phyloP scores from a whole-genome alignment of 164 flowering plant genomes.

The Aristolochia contorta region DNA sequence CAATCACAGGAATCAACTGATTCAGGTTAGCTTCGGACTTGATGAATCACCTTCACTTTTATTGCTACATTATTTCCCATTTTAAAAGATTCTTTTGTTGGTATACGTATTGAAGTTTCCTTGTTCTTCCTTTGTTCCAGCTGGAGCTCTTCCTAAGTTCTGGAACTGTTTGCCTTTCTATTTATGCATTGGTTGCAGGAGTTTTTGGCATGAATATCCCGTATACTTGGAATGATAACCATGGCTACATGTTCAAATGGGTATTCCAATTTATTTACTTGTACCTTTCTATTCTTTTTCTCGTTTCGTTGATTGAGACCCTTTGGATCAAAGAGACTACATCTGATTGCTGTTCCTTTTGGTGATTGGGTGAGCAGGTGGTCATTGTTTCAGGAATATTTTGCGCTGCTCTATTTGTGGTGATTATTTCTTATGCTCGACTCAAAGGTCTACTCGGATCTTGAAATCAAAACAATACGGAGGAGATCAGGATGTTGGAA shows the following conservation, averaged over 20 bases:
- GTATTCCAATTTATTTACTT: slow-evolving; percentile 23
- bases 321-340: not conserved
- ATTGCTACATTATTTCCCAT: not conserved
- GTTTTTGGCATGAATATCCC: slow-evolving; percentile 96
- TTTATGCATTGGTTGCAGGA: slow-evolving; percentile 76
- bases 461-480: not conserved
- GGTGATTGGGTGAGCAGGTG: slow-evolving; percentile 32
- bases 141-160: slow-evolving; percentile 87
- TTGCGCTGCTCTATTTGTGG: slow-evolving; percentile 27
- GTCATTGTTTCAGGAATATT: slow-evolving; percentile 31
- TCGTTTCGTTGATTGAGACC: not conserved
- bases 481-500: not conserved
- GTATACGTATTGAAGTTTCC: not conserved
- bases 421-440: slow-evolving; percentile 45
- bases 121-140: slow-evolving; percentile 21
- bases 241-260: slow-evolving; percentile 84
- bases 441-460: slow-evolving; percentile 51
- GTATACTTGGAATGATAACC: slow-evolving; percentile 64
- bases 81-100: not conserved
- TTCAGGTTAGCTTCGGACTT: slow-evolving; percentile 49
- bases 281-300: not conserved
- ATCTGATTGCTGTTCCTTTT: not conserved
- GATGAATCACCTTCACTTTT: not conserved
- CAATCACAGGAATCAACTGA: slow-evolving; percentile 91
- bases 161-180: slow-evolving; percentile 69